phyloP scores from a whole-genome alignment of 164 flowering plant species.

The Sextonia rubra region DNA sequence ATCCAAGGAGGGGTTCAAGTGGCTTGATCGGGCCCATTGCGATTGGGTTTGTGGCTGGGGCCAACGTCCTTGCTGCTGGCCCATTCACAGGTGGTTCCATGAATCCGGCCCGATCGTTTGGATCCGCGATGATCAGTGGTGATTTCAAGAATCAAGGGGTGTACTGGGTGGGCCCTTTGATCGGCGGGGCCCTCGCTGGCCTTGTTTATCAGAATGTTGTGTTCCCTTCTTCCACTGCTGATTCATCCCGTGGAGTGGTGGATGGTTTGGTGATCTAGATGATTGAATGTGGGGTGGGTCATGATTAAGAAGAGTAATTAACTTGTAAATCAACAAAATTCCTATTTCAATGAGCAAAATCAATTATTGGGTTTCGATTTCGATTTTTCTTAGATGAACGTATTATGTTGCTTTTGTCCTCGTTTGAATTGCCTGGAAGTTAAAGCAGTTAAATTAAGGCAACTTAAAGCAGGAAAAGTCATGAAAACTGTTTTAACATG shows the following conservation, averaged over 20 bases:
- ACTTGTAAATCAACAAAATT: neutral
- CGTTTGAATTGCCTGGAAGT: no score
- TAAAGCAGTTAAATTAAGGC: no score
- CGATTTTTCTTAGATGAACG: no score
- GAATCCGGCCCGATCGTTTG: slow-evolving; percentile 84
- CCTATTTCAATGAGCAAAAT: no score
- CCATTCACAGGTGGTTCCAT: slow-evolving; percentile 84
- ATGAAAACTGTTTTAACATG: no score
- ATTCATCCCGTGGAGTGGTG: slow-evolving; percentile 12
- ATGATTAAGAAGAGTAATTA: neutral
- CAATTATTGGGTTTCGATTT: no score
- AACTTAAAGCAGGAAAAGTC: no score
- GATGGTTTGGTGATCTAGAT: slow-evolving; percentile 22
- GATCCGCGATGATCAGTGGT: slow-evolving; percentile 52
- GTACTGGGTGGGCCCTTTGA: slow-evolving; percentile 81
- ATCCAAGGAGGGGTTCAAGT: slow-evolving; percentile 39
- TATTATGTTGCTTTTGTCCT: no score
- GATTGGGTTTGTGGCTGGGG: slow-evolving; percentile 65
- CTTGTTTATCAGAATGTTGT: slow-evolving; percentile 67
- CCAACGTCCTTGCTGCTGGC: slow-evolving; percentile 59
- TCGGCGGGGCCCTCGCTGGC: slow-evolving; percentile 64
- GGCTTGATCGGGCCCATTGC: slow-evolving; percentile 43
- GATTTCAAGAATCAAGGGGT: slow-evolving; percentile 75
- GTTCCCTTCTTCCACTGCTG: slow-evolving; percentile 26
- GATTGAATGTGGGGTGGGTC: neutral